Base-by-base conservation (phyloP, 2,329 filamentous ascomycete genomes). In the Exophiala sp. region DNA sequence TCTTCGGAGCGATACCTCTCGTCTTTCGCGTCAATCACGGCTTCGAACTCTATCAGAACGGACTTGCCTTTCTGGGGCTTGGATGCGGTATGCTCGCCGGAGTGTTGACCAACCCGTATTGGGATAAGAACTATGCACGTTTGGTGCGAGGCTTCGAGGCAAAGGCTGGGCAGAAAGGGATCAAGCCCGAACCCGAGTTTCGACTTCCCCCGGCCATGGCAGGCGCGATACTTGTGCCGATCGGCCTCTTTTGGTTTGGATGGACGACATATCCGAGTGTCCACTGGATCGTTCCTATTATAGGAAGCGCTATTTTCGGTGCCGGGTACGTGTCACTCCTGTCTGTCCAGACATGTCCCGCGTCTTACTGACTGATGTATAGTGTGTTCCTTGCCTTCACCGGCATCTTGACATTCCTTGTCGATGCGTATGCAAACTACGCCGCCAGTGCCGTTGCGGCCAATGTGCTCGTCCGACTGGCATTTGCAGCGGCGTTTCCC, bases 1-100 rank as follows among this genome's bases (percentile, higher is more conserved):
- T 94, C 72, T 94, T 95, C 65, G 88, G 88, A 16, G 88, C 89
- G 0, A 95, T 95, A 62, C 79, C 85, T 3, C 72, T 94, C 38
- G 82, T 95, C 13, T 95, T 95, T 63, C 66, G 74, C 21, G 78
- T 76, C 38, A 61, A 66, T 32, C 70, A 72, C 60, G 62, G 62
- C 53, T 70, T 71, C 60, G 40, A 38, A 49, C 30, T 60, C 43
- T 39, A 62, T 43, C 18, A 63, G 61, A 30, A 61, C 43, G 52
- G 60, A 10, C 52, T 69, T 3, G 61, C 63, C 1, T 69, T 65
- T 53, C 51, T 91, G 43, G 71, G 71, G 16, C 58, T 73, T 13
- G 63, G 71, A 39, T 64, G 73, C 2, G 71, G 71, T 2, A 72
- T 73, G 67, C 46, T 70, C n/a, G 45, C 69, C 48, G 71, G 66